Base-by-base conservation (phyloP, 441 rosid species). In the Cnidoscolus chayamansa region DNA sequence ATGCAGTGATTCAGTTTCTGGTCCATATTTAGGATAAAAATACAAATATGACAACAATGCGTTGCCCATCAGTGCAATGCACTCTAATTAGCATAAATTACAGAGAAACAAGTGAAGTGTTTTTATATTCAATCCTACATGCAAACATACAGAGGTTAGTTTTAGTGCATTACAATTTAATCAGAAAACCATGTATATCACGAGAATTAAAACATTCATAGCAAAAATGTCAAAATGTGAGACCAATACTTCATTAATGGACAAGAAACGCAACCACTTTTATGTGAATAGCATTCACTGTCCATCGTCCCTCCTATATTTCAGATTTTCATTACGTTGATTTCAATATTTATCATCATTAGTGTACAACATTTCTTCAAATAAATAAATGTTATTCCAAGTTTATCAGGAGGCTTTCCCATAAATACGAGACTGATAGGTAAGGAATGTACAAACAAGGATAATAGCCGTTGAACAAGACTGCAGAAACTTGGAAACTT, bases 361-460 rank as follows among this genome's bases (percentile, higher is more conserved):
- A 13, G 25, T 10, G 68, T 56, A 48, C 59, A 48, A 11, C 15
- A 48, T 4, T 69, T 43, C 55, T 40, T 45, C 40, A 11, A 45
- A 57, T 37, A 54, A 35, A 50, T 32, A 67, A 65, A 51, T 8
- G 30, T 31, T 59, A 70, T 31, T 59, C 49, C 55, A 59, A 30
- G 9, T 10, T 15, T 10, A 70, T 16, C 62, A 53, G 2, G 54
- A 37, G 62, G 30, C 47, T 25, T 16, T 13, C 53, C 10, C 17
- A 70, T 60, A 63, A 30, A 47, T 2, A 54, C 32, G 53, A 64
- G 73, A 64, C 37, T 65, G 9, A 70, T 59, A 47, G 70, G 57
- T 30, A 76, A 86, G 93, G 81, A 84, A 89, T 88, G 91, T 90
- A 92, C 99, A 92, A 87, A 95, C 99, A 87, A 95, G 94, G 81